Conservation (phyloP, 345 rosid genomes). For the Erodium maritimum region DNA sequence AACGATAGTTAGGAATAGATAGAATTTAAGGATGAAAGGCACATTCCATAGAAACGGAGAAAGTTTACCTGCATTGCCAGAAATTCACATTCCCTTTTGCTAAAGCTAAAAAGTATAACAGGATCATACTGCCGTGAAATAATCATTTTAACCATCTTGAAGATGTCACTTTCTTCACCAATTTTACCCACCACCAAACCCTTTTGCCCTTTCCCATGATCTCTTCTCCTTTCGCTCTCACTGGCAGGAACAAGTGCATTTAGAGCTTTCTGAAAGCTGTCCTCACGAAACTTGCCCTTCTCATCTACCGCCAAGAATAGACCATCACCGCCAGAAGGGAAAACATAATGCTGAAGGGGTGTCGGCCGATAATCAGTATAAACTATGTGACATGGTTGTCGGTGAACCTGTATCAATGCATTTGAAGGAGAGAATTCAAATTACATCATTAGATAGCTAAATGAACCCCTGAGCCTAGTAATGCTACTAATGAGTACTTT, state of each 20-base stretch:
- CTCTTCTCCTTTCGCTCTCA: constrained; percentile 66
- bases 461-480: neutral
- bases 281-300: constrained; percentile 83
- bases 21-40: neutral
- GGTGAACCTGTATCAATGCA: constrained; percentile 58
- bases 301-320: constrained; percentile 90
- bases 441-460: neutral
- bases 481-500: neutral
- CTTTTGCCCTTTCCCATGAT: constrained; percentile 62
- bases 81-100: constrained; percentile 95
- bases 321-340: constrained; percentile 91
- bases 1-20: neutral
- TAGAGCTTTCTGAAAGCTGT: constrained; percentile 84
- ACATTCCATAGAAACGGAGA: constrained; percentile 3
- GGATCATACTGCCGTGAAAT: constrained; percentile 94
- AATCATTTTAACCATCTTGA: constrained; percentile 97
- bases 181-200: constrained; percentile 52
- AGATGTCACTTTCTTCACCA: constrained; percentile 96
- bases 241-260: constrained; percentile 72
- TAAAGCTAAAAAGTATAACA: constrained; percentile 89
- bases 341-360: constrained; percentile 92
- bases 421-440: neutral
- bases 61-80: constrained; percentile 91
- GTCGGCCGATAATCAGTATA: constrained; percentile 99
- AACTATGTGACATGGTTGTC: constrained; percentile 93